Evolutionary conservation across 163 green algal species (phyloP).

Genomic region (Volvox carteri): DNA sequence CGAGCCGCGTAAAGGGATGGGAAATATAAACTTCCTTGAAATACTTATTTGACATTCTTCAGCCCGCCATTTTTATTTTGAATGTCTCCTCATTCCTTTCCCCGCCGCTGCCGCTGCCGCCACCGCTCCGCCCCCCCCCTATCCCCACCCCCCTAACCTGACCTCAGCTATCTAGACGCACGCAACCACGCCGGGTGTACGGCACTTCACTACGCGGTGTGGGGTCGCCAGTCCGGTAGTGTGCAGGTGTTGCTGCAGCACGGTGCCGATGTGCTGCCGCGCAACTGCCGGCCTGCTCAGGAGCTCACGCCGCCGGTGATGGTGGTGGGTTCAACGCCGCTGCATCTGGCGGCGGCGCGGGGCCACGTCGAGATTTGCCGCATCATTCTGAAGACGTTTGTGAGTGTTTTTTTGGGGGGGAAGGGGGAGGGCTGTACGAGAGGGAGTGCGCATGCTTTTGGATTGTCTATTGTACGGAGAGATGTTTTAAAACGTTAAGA

Average conservation of each 20-base stretch:
- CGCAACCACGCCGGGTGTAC: conserved; percentile 53
- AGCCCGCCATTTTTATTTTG: no score
- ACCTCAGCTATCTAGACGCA: conserved; percentile 42
- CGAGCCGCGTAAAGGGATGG: no score
- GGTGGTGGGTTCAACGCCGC: conserved; percentile 48
- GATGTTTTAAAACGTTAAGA: no score
- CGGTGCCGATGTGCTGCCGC: conserved; percentile 44
- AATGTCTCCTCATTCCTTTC: no score
- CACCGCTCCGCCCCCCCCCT: no score
- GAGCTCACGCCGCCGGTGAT: conserved; percentile 27
- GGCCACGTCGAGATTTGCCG: conserved; percentile 59
- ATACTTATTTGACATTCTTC: no score
- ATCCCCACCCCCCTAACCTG: not conserved
- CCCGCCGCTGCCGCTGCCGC: no score
- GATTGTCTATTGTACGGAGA: no score
- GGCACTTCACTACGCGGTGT: conserved; percentile 56
- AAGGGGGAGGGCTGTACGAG: no score
- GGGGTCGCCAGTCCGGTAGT: conserved; percentile 49
- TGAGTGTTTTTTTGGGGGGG: no score
- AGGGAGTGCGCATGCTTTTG: no score
- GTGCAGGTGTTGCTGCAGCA: conserved; percentile 63
- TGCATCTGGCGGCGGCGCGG: conserved; percentile 55
- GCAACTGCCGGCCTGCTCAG: conserved; percentile 34
- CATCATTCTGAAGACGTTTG: conserved; percentile 60
- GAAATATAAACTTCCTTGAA: no score